Conservation (phyloP, 2,329 filamentous ascomycete species). For the Aspergillus ustus region DNA sequence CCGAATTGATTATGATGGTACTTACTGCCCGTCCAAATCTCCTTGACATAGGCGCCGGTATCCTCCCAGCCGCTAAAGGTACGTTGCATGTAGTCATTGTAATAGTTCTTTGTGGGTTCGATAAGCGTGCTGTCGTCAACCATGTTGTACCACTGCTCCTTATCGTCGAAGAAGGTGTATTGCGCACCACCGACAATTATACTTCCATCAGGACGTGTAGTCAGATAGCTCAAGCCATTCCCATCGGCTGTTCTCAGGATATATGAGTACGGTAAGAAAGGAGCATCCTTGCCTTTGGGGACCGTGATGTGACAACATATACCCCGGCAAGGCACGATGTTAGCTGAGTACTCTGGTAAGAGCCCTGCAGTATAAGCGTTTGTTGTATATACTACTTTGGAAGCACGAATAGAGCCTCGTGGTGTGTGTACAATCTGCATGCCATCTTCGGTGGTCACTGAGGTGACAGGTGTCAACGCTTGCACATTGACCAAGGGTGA, state of each 20-base stretch:
- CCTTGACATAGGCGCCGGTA: conserved; percentile 36
- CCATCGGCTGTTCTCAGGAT: conserved; percentile 61
- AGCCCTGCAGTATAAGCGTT: conserved; percentile 84
- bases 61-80: conserved; percentile 45
- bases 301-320: conserved; percentile 43
- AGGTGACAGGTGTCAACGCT: conserved; percentile 54
- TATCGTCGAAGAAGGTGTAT: conserved; percentile 41
- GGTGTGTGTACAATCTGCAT: conserved; percentile 59
- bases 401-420: conserved; percentile 67
- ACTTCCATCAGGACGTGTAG: conserved; percentile 58
- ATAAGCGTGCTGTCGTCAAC: conserved; percentile 57
- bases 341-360: conserved; percentile 69
- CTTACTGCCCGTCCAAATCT: conserved; percentile 44
- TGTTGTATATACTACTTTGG: conserved; percentile 75
- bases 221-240: conserved; percentile 62
- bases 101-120: conserved; percentile 47
- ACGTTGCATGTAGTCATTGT: conserved; percentile 44
- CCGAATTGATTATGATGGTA: neutral
- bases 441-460: conserved; percentile 50
- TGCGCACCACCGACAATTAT: conserved; percentile 69
- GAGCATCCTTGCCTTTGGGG: conserved; percentile 31
- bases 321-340: conserved; percentile 80
- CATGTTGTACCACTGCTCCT: conserved; percentile 52
- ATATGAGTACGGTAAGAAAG: conserved; percentile 56
- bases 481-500: conserved; percentile 57